phyloP scores from a whole-genome alignment of 352 stramenopile species.

The Peronospora farinosa region DNA sequence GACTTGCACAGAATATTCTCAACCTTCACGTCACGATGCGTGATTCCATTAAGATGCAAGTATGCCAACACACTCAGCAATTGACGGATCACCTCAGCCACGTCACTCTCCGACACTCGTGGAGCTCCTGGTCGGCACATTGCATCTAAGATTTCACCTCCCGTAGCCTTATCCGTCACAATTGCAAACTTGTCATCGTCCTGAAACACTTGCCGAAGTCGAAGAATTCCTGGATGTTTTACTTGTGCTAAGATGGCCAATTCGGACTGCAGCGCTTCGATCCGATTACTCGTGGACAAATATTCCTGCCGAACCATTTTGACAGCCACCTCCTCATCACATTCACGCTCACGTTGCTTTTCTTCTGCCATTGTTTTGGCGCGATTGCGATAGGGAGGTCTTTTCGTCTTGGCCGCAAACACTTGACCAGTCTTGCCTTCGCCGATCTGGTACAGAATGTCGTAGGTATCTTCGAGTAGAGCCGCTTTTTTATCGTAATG shows the following conservation, averaged over 20 bases:
- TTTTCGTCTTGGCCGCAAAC: conserved; percentile 40
- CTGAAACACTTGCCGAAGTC: conserved; percentile 61
- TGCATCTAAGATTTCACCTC: conserved; percentile 60
- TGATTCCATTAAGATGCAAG: conserved; percentile 66
- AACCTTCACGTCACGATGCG: conserved; percentile 77
- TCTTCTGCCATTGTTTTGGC: conserved; percentile 32
- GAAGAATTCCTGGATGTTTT: conserved; percentile 50
- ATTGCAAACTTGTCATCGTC: conserved; percentile 60
- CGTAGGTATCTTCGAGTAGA: conserved; percentile 59
- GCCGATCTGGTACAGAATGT: conserved; percentile 60
- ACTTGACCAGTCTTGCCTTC: conserved; percentile 76
- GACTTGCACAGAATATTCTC: conserved; percentile 79
- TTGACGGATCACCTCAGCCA: conserved; percentile 57
- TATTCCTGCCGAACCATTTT: conserved; percentile 69
- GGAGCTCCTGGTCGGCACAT: conserved; percentile 25
- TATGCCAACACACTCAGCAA: conserved; percentile 62
- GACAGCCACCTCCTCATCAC: conserved; percentile 47
- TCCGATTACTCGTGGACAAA: conserved; percentile 56
- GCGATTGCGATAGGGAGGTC: conserved; percentile 20
- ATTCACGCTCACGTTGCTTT: conserved; percentile 59
- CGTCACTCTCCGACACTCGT: conserved; percentile 50
- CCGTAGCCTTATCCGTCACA: conserved; percentile 55
- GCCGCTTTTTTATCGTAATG: conserved; percentile 19
- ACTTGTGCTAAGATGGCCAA: conserved; percentile 52
- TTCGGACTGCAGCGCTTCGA: conserved; percentile 60